Evolutionary conservation across 768 basidiomycete species (phyloP), one percentile per base, ranked within the genome.

Genomic region (Lactifluus rugatus): DNA sequence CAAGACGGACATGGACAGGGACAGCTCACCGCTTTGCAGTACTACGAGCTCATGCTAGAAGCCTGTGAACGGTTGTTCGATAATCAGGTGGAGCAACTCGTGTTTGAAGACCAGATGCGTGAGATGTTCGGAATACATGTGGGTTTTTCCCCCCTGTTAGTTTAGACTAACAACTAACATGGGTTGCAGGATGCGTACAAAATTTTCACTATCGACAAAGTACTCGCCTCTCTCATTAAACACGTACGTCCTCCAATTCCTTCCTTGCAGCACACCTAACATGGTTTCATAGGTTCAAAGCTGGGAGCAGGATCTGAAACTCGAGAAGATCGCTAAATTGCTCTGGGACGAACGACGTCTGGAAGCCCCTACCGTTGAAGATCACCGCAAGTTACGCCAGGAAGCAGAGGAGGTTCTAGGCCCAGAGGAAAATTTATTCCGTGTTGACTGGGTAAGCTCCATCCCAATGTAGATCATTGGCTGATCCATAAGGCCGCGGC

Each of bases 121-220:
- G 79, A 78, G 55, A 84, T 93, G 77, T 94, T 92, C 70, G 89
- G 90, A n/a, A 78, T 83, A 45, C 82, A 82, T 76, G 93, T 87
- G 36, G 28, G 68, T 61, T 36, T 39, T 25, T 31, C 9, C 3
- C 36, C 21, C 25, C 14, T 21, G 2, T 11, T 0, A 19, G 10
- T 14, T 2, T 34, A 8, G 36, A 46, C 21, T 31, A 39, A 46
- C 46, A 39, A 26, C 41, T 32, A 8, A 55, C 14, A 41, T 31
- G 8, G 13, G 23, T 14, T 42, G 3, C 60, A 87, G 85, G 76
- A 89, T 26, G 84, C 84, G 0, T 97, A 91, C 70, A 87, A 85
- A 67, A 81, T 93, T 66, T 99, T 96, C 71, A 97, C 95, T 0
- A 76, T 96, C 25, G 95, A 99, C 73, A 93, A 96, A 70, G 76